phyloP scores from a whole-genome alignment of 495 filamentous ascomycete species.

The Penicillium parvum region DNA sequence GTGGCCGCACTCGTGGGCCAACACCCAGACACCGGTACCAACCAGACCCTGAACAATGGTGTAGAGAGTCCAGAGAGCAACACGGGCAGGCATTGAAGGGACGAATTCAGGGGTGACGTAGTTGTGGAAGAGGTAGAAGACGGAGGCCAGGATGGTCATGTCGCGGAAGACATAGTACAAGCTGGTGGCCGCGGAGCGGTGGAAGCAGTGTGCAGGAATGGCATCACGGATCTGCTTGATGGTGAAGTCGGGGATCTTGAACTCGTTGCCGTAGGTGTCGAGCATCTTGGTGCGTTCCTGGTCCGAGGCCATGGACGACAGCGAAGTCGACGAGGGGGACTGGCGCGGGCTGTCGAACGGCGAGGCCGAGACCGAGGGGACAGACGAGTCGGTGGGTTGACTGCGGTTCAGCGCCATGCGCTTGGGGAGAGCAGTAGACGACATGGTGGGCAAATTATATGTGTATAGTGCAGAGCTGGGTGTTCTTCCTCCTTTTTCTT shows the following conservation, averaged over 20 bases:
- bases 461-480: background rate
- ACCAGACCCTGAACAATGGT: constrained; percentile 63
- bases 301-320: constrained; percentile 79
- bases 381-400: constrained; percentile 53
- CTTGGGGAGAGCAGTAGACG: constrained; percentile 55
- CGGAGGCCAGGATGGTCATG: constrained; percentile 47
- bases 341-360: constrained; percentile 65
- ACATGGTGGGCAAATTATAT: constrained; percentile 35
- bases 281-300: constrained; percentile 52
- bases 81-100: constrained; percentile 46
- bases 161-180: constrained; percentile 63
- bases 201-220: constrained; percentile 60
- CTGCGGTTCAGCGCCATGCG: constrained; percentile 49
- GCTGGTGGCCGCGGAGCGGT: constrained; percentile 57
- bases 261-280: constrained; percentile 65
- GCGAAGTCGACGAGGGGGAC: constrained; percentile 82
- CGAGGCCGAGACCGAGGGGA: constrained; percentile 58
- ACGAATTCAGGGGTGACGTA: constrained; percentile 62
- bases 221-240: constrained; percentile 67
- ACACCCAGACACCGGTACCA: constrained; percentile 66
- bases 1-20: constrained; percentile 71
- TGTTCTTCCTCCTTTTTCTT: too few relatives aligned
- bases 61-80: constrained; percentile 54
- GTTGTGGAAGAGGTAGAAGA: constrained; percentile 61
- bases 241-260: constrained; percentile 65